Percentiles rank a stretch among this genome's conserved stretches.
phyloP scores from a whole-genome alignment of 176 grass and related monocot species.

The Oryza australiensis region DNA sequence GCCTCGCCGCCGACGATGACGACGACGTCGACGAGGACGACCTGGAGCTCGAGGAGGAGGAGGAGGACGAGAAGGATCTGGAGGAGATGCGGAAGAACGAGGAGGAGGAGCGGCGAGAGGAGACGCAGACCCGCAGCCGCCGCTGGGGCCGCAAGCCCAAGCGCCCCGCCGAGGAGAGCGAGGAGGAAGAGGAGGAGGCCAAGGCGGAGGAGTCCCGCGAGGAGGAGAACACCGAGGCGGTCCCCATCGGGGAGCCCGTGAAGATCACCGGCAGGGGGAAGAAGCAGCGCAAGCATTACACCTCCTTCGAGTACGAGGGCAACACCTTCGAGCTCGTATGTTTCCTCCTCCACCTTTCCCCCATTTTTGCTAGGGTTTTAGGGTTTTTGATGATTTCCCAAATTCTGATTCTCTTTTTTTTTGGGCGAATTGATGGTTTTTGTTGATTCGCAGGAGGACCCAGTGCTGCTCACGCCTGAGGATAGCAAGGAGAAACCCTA shows the following conservation, averaged over 20 bases:
- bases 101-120: conserved; percentile 50
- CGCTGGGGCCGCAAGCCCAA: conserved; percentile 41
- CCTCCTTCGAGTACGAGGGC: conserved; percentile 86
- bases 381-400: neutral
- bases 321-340: conserved; percentile 84
- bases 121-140: conserved; percentile 45
- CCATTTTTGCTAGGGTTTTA: conserved; percentile 3
- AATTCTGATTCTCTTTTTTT: conserved; percentile 5
- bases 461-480: conserved; percentile 86
- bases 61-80: conserved; percentile 55
- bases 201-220: conserved; percentile 52
- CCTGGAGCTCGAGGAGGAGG: conserved; percentile 52
- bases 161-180: conserved; percentile 37
- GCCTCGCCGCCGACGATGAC: neutral
- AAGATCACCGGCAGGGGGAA: conserved; percentile 82
- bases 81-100: conserved; percentile 55
- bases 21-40: conserved; percentile 42
- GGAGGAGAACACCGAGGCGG: conserved; percentile 55
- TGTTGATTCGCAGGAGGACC: conserved; percentile 70
- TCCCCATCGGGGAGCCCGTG: conserved; percentile 55
- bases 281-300: conserved; percentile 66
- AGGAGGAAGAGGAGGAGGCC: conserved; percentile 40
- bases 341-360: neutral
- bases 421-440: neutral
- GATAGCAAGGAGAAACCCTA: conserved; percentile 69